Conservation (phyloP, 106 monocot genomes). For the Gastrodia elata region DNA sequence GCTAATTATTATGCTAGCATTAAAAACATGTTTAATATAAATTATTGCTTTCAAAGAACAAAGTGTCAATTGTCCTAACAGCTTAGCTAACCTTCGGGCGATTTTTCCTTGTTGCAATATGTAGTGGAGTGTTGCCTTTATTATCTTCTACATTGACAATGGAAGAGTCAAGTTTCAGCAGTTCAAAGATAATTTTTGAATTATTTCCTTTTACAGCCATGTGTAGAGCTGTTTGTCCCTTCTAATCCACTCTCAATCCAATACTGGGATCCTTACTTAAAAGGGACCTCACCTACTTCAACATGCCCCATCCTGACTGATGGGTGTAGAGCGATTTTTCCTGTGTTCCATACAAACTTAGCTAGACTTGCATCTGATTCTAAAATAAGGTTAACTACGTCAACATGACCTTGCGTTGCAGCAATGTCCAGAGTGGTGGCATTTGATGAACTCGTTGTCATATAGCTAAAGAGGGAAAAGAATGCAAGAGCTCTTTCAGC, state of each 20-base stretch:
- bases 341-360: slow-evolving; percentile 70
- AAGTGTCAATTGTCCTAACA: not conserved
- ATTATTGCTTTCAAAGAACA: not conserved
- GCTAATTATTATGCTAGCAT: not conserved
- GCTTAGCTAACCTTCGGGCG: slow-evolving; percentile 31
- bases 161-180: slow-evolving; percentile 50
- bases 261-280: slow-evolving; percentile 56
- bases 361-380: slow-evolving; percentile 63
- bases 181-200: slow-evolving; percentile 46
- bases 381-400: slow-evolving; percentile 69
- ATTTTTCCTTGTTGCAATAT: slow-evolving; percentile 74
- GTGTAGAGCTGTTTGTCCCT: slow-evolving; percentile 84
- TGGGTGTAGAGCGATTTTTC: slow-evolving; percentile 77
- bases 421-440: slow-evolving; percentile 80
- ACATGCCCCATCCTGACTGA: slow-evolving; percentile 79
- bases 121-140: slow-evolving; percentile 73
- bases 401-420: slow-evolving; percentile 71
- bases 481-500: slow-evolving; percentile 42
- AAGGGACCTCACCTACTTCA: slow-evolving; percentile 55
- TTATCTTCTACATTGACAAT: slow-evolving; percentile 45
- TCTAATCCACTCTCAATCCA: slow-evolving; percentile 54
- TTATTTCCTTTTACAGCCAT: slow-evolving; percentile 90
- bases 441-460: slow-evolving; percentile 70
- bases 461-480: slow-evolving; percentile 52
- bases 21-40: not conserved